Conservation (phyloP, 169 alveolate genomes). For the Eimeria brunetti region DNA sequence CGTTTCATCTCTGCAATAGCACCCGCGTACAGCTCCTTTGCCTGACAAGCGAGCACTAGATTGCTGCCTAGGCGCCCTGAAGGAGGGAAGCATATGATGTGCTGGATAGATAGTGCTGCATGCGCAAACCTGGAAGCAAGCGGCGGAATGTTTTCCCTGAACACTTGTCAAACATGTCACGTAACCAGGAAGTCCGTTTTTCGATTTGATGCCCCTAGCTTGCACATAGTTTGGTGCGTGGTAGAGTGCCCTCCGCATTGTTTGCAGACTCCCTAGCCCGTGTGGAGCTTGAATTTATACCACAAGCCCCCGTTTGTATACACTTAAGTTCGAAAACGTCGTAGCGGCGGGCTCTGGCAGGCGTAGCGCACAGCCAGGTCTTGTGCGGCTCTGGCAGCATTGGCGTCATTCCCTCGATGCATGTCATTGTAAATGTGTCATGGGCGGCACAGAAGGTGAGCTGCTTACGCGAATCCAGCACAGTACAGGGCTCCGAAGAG, state of each 20-base stretch:
- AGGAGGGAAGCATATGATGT: not conserved
- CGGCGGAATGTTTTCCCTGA: not conserved
- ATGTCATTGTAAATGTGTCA: not conserved
- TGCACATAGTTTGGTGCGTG: not conserved
- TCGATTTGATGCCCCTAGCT: not conserved
- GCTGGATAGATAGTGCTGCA: not conserved
- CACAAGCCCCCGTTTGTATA: not conserved
- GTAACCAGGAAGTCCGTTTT: not conserved
- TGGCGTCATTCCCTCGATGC: not conserved
- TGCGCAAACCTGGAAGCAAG: not conserved
- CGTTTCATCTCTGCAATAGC: not conserved
- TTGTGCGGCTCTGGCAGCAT: not conserved
- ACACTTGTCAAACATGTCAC: not conserved
- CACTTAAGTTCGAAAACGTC: not conserved
- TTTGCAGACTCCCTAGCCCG: not conserved
- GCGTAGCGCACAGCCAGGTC: not conserved
- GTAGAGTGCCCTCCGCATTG: not conserved
- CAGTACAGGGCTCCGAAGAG: not conserved
- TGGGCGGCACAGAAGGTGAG: not conserved
- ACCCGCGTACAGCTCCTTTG: not conserved
- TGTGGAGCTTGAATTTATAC: not conserved
- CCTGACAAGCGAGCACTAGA: not conserved
- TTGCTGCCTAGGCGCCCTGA: not conserved
- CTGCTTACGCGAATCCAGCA: not conserved
- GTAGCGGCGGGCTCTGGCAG: not conserved